Conservation (phyloP, 257 asterid genomes). For the Eustoma russellianum region DNA sequence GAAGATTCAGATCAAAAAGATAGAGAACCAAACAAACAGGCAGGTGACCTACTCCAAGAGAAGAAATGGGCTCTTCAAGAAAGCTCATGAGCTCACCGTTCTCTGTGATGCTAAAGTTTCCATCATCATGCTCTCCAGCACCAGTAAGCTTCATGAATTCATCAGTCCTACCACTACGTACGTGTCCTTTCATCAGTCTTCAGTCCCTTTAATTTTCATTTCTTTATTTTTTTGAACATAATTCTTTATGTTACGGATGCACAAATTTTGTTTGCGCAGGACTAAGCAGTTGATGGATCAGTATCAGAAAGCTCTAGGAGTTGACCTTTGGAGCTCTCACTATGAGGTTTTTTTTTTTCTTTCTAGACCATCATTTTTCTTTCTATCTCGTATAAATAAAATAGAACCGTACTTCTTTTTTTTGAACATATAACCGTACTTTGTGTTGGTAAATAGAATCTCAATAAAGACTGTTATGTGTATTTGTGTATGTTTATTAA, state of each 20-base stretch:
- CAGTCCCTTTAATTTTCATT: background rate
- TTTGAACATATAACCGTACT: no score
- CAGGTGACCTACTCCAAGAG: slow-evolving; percentile 98
- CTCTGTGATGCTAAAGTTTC: slow-evolving; percentile 92
- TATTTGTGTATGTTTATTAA: no score
- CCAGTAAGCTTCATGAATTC: slow-evolving; percentile 87
- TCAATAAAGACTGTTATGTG: no score
- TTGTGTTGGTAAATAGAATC: no score
- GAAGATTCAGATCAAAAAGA: slow-evolving; percentile 93
- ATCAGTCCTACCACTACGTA: slow-evolving; percentile 56
- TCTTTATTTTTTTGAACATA: background rate
- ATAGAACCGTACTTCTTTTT: no score
- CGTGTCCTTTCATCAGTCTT: no score
- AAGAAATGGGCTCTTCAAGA: slow-evolving; percentile 90
- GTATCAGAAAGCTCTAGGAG: slow-evolving; percentile 63
- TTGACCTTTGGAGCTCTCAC: slow-evolving; percentile 78
- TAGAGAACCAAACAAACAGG: slow-evolving; percentile 93
- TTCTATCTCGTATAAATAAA: no score
- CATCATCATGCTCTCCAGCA: slow-evolving; percentile 69
- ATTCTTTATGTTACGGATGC: background rate
- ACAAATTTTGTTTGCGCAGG: slow-evolving; percentile 16
- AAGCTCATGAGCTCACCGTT: slow-evolving; percentile 87
- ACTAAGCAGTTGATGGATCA: slow-evolving; percentile 75
- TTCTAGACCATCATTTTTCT: no score
- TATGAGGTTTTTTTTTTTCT: slow-evolving; percentile 71